Conservation (phyloP, 371 early-diverging fungal species). For the Zychaea mexicana region DNA sequence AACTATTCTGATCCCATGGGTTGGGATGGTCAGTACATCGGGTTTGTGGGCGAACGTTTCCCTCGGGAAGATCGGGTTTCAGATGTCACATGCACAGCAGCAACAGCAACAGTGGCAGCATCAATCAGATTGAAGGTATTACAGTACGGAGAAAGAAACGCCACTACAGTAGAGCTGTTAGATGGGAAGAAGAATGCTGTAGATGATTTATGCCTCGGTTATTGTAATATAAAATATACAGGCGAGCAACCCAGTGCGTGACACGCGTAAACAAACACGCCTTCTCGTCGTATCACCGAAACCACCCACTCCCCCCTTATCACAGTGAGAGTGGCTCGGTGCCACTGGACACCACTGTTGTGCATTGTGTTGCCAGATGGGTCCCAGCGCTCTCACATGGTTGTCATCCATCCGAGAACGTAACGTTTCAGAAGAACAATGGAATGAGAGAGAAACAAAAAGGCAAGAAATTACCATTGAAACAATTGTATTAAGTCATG, state of each 20-base stretch:
- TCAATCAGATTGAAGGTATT: too few species aligned
- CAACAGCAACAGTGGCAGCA: neutral
- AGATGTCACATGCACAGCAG: neutral
- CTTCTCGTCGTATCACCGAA: neutral
- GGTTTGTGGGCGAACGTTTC: too few species aligned
- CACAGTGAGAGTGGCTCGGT: constrained; percentile 1
- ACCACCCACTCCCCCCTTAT: neutral
- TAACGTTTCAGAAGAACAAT: neutral
- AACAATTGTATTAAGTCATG: neutral
- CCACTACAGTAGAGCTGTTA: too few species aligned
- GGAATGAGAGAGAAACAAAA: neutral
- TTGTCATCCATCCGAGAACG: neutral
- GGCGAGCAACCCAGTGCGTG: too few species aligned
- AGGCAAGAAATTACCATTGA: constrained; percentile 1
- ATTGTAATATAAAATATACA: too few species aligned
- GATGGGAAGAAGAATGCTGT: too few species aligned
- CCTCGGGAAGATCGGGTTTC: too few species aligned
- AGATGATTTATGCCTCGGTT: too few species aligned
- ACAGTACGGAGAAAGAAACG: too few species aligned
- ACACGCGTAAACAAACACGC: too few species aligned
- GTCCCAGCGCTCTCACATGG: neutral
- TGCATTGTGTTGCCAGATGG: neutral
- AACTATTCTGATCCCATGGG: too few species aligned
- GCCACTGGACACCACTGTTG: neutral
- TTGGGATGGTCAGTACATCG: neutral